Evolutionary conservation across 2,329 filamentous ascomycete species (phyloP).

Genomic region (Trichophaea hybrida): DNA sequence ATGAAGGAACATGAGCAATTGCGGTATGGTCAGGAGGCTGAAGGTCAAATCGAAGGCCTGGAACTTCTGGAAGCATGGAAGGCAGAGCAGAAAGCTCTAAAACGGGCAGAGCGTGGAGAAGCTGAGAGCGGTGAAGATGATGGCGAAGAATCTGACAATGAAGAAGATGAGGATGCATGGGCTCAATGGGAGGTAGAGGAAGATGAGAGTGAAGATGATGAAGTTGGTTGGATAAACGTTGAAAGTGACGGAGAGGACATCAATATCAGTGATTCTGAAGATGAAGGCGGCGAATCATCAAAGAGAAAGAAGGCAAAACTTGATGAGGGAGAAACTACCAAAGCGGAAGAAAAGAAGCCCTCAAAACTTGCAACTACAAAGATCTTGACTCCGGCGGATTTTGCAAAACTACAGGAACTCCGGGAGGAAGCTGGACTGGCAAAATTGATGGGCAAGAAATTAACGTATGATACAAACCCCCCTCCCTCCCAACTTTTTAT

Average conservation of each 20-base stretch:
- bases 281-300: conserved; percentile 46
- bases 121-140: conserved; percentile 45
- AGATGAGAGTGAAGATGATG: conserved; percentile 21
- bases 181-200: conserved; percentile 48
- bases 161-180: conserved; percentile 40
- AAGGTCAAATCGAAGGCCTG: conserved; percentile 75
- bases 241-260: conserved; percentile 66
- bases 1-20: conserved; percentile 59
- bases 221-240: conserved; percentile 83
- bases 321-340: conserved; percentile 35
- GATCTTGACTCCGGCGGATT: conserved; percentile 87
- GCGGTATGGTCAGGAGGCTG: conserved; percentile 68
- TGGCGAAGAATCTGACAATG: conserved; percentile 38
- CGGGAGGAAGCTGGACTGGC: conserved; percentile 58
- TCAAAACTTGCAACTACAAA: conserved; percentile 78
- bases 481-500: neutral
- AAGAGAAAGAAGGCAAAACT: conserved; percentile 39
- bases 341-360: conserved; percentile 36
- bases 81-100: conserved; percentile 57
- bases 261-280: conserved; percentile 56
- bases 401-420: conserved; percentile 86
- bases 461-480: conserved; percentile 5
- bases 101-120: conserved; percentile 50
- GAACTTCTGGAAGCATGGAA: conserved; percentile 90
- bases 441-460: conserved; percentile 39